phyloP scores from a whole-genome alignment of 257 asterid genomes.

The Nicotiana otophora region DNA sequence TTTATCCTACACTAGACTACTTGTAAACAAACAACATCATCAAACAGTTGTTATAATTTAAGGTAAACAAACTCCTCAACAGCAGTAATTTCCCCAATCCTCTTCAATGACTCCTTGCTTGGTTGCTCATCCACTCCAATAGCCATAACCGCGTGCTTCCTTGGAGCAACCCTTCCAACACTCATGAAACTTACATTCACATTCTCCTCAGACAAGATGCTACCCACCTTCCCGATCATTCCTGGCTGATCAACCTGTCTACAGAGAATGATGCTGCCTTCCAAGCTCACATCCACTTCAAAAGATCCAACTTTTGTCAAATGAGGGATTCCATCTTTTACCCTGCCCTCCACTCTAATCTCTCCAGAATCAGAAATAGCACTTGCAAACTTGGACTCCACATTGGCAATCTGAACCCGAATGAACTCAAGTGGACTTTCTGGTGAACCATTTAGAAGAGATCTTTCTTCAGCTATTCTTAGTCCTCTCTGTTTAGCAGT shows the following conservation, averaged over 20 bases:
- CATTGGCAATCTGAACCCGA: slow-evolving; percentile 79
- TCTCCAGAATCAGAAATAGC: slow-evolving; percentile 76
- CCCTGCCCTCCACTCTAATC: slow-evolving; percentile 72
- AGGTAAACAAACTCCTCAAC: slow-evolving; percentile 85
- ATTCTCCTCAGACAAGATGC: slow-evolving; percentile 70
- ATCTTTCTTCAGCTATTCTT: slow-evolving; percentile 61
- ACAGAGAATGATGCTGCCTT: slow-evolving; percentile 81
- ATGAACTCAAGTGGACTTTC: slow-evolving; percentile 71
- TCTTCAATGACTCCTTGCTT: slow-evolving; percentile 57
- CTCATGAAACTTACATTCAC: slow-evolving; percentile 87
- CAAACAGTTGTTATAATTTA: slow-evolving; percentile 33
- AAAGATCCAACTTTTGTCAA: slow-evolving; percentile 78
- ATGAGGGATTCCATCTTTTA: slow-evolving; percentile 82
- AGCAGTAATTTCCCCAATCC: slow-evolving; percentile 82
- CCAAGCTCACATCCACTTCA: slow-evolving; percentile 88
- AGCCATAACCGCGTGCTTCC: slow-evolving; percentile 92
- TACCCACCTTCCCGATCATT: slow-evolving; percentile 87
- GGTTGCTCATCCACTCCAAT: slow-evolving; percentile 93
- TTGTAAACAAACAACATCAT: slow-evolving; percentile 4
- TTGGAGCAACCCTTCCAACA: slow-evolving; percentile 85
- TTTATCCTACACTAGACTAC: slow-evolving; percentile 8
- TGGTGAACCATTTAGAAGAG: slow-evolving; percentile 67
- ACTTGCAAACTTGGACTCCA: slow-evolving; percentile 76
- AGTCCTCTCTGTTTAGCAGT: slow-evolving; percentile 87
- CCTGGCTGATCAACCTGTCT: slow-evolving; percentile 98